Percentiles rank a stretch among this genome's conserved stretches.
phyloP scores from a whole-genome alignment of 2,329 filamentous ascomycete genomes.

The Aspergillus intermedius region DNA sequence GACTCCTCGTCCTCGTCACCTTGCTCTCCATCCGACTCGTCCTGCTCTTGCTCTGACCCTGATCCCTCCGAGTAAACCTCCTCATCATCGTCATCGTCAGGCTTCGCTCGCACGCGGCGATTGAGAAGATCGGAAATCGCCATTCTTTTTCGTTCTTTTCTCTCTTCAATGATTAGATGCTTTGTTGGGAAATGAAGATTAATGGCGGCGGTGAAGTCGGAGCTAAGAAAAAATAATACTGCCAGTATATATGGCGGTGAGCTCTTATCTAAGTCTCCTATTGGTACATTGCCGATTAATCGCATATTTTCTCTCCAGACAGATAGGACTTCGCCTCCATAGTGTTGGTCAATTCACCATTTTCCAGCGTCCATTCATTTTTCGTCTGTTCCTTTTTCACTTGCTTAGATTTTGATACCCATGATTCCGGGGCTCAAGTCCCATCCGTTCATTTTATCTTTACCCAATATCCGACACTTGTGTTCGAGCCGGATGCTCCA shows the following conservation, averaged over 20 bases:
- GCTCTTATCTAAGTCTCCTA: slow-evolving; percentile 9
- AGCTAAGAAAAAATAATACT: slow-evolving; percentile 19
- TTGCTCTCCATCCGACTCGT: slow-evolving; percentile 6
- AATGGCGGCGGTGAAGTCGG: slow-evolving; percentile 5
- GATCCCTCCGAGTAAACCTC: slow-evolving; percentile 26
- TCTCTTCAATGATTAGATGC: not conserved
- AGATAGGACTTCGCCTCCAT: not conserved
- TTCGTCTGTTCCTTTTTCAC: not conserved
- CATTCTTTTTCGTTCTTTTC: slow-evolving; percentile 18
- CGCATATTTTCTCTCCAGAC: not conserved
- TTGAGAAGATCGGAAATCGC: slow-evolving; percentile 33
- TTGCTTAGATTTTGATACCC: not conserved
- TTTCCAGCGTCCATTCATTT: not conserved
- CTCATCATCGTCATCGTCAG: slow-evolving; percentile 35
- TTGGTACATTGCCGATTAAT: slow-evolving; percentile 11
- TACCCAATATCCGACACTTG: not conserved
- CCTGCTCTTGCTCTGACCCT: slow-evolving; percentile 7
- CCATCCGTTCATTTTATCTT: not conserved
- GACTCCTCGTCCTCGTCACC: slow-evolving; percentile 13
- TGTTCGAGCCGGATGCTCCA: not conserved
- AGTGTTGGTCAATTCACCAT: not conserved
- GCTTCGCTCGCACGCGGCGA: slow-evolving; percentile 36
- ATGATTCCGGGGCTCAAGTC: not conserved
- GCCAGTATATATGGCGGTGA: slow-evolving; percentile 20
- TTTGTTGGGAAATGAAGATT: not conserved